A percentile compares a stretch with the other conserved stretches of the same genome.
phyloP scores from a whole-genome alignment of 805 yeast species.

The Wickerhamomyces xylosicus region DNA sequence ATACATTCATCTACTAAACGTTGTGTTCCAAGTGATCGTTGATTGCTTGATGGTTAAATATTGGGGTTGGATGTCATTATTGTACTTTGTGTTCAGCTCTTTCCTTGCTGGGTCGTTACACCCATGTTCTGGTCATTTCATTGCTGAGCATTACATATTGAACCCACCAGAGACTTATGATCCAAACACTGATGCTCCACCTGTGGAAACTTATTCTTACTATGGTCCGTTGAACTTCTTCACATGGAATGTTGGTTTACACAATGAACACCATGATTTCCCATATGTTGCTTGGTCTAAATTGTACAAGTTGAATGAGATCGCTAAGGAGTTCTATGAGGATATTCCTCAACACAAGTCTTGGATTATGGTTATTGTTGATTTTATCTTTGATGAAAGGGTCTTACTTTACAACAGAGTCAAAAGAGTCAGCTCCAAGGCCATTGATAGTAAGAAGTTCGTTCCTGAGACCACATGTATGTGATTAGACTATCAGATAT shows the following conservation, averaged over 20 bases:
- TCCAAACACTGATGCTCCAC: slow-evolving; percentile 30
- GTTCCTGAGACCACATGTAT: not conserved
- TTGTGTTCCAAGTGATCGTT: slow-evolving; percentile 42
- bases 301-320: slow-evolving; percentile 47
- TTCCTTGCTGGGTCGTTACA: slow-evolving; percentile 87
- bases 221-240: slow-evolving; percentile 70
- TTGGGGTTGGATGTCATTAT: slow-evolving; percentile 57
- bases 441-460: not conserved
- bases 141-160: slow-evolving; percentile 86
- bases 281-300: slow-evolving; percentile 90
- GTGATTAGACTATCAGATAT: not conserved
- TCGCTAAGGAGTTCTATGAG: slow-evolving; percentile 75
- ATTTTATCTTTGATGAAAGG: slow-evolving; percentile 58
- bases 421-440: slow-evolving; percentile 33
- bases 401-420: slow-evolving; percentile 77
- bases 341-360: slow-evolving; percentile 68
- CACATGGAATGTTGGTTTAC: slow-evolving; percentile 92
- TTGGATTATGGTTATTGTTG: slow-evolving; percentile 69
- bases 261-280: slow-evolving; percentile 92
- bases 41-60: slow-evolving; percentile 46
- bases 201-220: slow-evolving; percentile 79
- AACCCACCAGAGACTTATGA: slow-evolving; percentile 34
- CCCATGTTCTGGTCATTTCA: slow-evolving; percentile 92
- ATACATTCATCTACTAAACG: slow-evolving; percentile 59
- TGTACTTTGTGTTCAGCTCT: slow-evolving; percentile 64